These are phyloP conservation scores for Arthrobotrys pseudoclavata DNA, from an alignment of 2,329 filamentous ascomycete genomes.

Conservation along the genomic window DNA sequence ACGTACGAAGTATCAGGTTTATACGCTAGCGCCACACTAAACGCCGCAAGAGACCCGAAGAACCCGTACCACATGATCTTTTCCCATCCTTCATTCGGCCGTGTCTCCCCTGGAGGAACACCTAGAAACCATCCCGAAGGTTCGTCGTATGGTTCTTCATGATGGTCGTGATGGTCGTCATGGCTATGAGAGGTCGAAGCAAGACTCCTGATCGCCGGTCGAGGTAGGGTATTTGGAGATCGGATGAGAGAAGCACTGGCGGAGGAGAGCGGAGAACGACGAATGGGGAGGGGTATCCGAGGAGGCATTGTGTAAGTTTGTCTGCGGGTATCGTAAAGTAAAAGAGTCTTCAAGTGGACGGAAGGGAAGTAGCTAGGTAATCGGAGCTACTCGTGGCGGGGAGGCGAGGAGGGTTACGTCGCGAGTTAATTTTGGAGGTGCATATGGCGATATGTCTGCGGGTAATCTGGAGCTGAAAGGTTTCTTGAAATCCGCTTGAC, in stretches of 20 bases:
- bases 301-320: slow-evolving; percentile 47
- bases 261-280: slow-evolving; percentile 60
- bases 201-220: slow-evolving; percentile 40
- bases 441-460: slow-evolving; percentile 24
- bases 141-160: slow-evolving; percentile 87
- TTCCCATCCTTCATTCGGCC: slow-evolving; percentile 97
- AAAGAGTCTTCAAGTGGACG: neutral
- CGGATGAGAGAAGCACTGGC: slow-evolving; percentile 55
- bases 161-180: slow-evolving; percentile 67
- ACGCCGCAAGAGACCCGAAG: slow-evolving; percentile 80
- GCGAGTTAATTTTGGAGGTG: slow-evolving; percentile 28
- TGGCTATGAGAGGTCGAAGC: slow-evolving; percentile 55
- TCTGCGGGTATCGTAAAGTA: slow-evolving; percentile 10
- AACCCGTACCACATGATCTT: slow-evolving; percentile 86
- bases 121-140: slow-evolving; percentile 94
- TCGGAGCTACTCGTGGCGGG: slow-evolving; percentile 15
- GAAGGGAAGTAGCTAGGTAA: slow-evolving; percentile 23
- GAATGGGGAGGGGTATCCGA: slow-evolving; percentile 55
- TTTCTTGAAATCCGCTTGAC: slow-evolving; percentile 51
- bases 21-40: slow-evolving; percentile 86
- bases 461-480: slow-evolving; percentile 35
- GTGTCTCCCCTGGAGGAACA: slow-evolving; percentile 93
- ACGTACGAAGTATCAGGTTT: slow-evolving; percentile 99
- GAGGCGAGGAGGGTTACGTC: slow-evolving; percentile 9
- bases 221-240: slow-evolving; percentile 43